Evolutionary conservation across 176 grass and related monocot genomes (phyloP).

Genomic region (Calamus simplicifolius): DNA sequence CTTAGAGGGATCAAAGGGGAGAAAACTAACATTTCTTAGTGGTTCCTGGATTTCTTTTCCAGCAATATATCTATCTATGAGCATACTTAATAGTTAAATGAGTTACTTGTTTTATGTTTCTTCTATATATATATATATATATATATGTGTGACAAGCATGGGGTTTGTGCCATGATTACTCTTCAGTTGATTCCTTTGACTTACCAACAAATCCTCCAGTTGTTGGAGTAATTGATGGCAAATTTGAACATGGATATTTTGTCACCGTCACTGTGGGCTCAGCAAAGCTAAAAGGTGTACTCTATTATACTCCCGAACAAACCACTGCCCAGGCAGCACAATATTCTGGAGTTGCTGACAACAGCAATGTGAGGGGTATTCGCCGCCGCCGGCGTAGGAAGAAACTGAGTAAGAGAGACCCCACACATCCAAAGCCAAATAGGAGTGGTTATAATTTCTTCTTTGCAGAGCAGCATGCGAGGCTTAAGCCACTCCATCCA

Average conservation of each 20-base stretch:
- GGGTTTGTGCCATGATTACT: not conserved
- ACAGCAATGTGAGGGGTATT: slow-evolving; percentile 24
- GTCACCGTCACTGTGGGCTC: slow-evolving; percentile 70
- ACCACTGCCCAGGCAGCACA: slow-evolving; percentile 13
- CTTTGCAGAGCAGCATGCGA: slow-evolving; percentile 86
- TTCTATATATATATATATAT: too few relatives aligned
- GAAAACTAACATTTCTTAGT: too few relatives aligned
- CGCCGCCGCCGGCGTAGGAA: slow-evolving; percentile 35
- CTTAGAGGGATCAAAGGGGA: too few relatives aligned
- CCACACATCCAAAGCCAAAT: slow-evolving; percentile 83
- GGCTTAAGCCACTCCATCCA: slow-evolving; percentile 58
- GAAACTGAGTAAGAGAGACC: slow-evolving; percentile 72
- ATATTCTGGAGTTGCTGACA: slow-evolving; percentile 25
- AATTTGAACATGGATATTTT: slow-evolving; percentile 91
- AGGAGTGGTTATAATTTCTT: slow-evolving; percentile 97
- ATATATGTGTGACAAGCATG: too few relatives aligned
- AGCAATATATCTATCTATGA: too few relatives aligned
- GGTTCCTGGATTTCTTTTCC: too few relatives aligned
- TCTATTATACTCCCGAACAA: slow-evolving; percentile 61
- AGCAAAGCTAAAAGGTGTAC: slow-evolving; percentile 58
- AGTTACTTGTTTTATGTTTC: too few relatives aligned
- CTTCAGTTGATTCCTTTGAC: not conserved
- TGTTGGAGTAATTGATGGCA: slow-evolving; percentile 74
- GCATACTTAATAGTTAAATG: too few relatives aligned
- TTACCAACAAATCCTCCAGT: slow-evolving; percentile 34